A percentile compares a stretch with the other conserved stretches of the same genome.
These are phyloP conservation scores for Salix purpurea DNA, from an alignment of 345 rosid species.

Conservation along the genomic window DNA sequence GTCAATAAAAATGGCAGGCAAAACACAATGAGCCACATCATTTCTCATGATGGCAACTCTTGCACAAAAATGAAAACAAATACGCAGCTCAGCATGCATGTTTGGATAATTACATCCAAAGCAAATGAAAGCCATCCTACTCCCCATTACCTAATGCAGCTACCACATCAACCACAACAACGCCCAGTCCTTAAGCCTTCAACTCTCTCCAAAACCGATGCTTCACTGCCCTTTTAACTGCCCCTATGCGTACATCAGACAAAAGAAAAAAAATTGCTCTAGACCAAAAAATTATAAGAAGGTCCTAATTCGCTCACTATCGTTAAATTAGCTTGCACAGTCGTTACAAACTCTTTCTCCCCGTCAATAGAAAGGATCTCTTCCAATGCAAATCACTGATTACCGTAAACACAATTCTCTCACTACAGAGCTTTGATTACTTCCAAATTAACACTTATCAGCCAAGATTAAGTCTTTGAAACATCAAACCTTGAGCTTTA, in stretches of 20 bases:
- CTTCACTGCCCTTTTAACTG: background rate
- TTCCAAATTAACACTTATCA: background rate
- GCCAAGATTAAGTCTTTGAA: background rate
- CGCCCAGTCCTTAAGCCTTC: background rate
- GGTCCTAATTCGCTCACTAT: background rate
- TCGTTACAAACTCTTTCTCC: background rate
- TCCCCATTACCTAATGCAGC: background rate
- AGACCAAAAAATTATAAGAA: too few species aligned
- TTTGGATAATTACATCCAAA: background rate
- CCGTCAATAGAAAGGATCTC: background rate
- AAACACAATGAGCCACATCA: background rate
- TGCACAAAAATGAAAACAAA: background rate
- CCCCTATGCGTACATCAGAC: background rate
- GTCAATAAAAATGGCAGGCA: background rate
- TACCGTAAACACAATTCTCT: background rate
- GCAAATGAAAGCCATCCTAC: background rate
- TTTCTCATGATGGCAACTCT: background rate
- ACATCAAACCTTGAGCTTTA: background rate
- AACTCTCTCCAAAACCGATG: background rate
- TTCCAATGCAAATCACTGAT: background rate
- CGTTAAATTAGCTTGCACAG: background rate
- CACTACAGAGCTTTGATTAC: background rate
- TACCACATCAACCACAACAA: background rate
- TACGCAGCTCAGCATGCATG: background rate
- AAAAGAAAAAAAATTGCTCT: background rate